Evolutionary conservation across 768 basidiomycete species (phyloP), one percentile per base, ranked within the genome.

Genomic region (Nidula microcarpa): DNA sequence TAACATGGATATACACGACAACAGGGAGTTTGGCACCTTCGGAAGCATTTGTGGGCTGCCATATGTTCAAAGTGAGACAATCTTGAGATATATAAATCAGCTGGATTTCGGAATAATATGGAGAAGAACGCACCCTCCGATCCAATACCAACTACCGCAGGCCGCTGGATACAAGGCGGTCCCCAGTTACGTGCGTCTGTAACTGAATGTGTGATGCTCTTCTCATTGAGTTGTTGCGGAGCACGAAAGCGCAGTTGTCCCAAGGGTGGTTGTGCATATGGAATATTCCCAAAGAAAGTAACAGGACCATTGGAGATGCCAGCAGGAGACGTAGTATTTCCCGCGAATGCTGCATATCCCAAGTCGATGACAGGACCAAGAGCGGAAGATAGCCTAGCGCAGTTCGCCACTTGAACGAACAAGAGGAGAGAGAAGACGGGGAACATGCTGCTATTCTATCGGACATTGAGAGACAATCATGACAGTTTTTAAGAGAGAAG

Each of bases 181-280:
- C 76, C 77, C 69, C 72, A 80, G 50, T 68, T 71, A 47, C 75
- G 57, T 30, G 76, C 76, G 58, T 79, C 77, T 11, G 64, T 59
- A 5, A 77, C 65, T 30, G 57, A 44, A 10, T 57, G 56, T 1
- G 65, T 55, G 17, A 45, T 50, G 1, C 14, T 52, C 4, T 47
- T 47, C 51, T 76, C 76, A 52, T 77, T 61, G 33, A 79, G 59
- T 44, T 55, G 53, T 16, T 56, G 59, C 1, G 76, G 74, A 13
- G 70, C 69, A 43, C 74, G 58, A 61, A 72, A 77, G 16, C 76
- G 63, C 6, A 74, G 57, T 18, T 74, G 52, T 6, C 73, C 70
- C 6, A 77, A 47, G 10, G 76, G 76, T 10, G 76, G 69, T 53
- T 73, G 65, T 3, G 72, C 74, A 54, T 68, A 78, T 4, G 73